These are phyloP conservation scores for Bauhinia variegata DNA, from an alignment of 306 rosid species.

Conservation along the genomic window DNA sequence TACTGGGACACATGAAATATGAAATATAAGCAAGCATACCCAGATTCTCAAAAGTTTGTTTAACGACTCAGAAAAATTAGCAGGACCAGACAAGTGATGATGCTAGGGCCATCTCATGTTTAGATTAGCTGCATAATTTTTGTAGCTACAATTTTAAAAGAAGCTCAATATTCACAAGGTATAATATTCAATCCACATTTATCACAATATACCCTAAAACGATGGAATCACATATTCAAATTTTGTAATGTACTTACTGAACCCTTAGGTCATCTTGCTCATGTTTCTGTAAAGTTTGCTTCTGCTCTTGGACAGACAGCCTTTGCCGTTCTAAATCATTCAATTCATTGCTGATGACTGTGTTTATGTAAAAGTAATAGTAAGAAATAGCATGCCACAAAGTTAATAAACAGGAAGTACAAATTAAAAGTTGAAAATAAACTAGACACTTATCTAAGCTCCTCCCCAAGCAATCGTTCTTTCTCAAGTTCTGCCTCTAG, in stretches of 20 bases:
- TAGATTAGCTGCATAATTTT: conserved; percentile 4
- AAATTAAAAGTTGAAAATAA: conserved; percentile 3
- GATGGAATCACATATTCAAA: conserved; percentile 15
- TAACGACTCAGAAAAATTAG: background rate
- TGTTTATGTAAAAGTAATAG: conserved; percentile 45
- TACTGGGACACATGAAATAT: background rate
- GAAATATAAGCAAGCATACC: background rate
- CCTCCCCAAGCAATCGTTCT: conserved; percentile 67
- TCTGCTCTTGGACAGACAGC: conserved; percentile 53
- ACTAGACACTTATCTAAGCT: conserved; percentile 75
- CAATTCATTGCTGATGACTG: conserved; percentile 53
- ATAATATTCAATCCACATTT: background rate
- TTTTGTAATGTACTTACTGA: conserved; percentile 56
- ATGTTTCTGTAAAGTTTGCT: conserved; percentile 51
- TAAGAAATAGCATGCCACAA: conserved; percentile 26
- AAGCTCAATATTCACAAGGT: background rate
- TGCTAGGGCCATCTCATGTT: background rate
- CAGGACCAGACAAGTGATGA: background rate
- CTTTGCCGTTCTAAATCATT: conserved; percentile 59
- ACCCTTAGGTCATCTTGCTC: conserved; percentile 62
- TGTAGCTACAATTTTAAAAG: background rate
- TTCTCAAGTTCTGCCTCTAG: conserved; percentile 59
- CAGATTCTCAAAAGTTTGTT: background rate
- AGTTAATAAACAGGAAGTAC: conserved; percentile 7
- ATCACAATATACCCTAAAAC: background rate